phyloP scores from a whole-genome alignment of 2,329 filamentous ascomycete genomes.

The Teratosphaeria pseudoeucalypti region DNA sequence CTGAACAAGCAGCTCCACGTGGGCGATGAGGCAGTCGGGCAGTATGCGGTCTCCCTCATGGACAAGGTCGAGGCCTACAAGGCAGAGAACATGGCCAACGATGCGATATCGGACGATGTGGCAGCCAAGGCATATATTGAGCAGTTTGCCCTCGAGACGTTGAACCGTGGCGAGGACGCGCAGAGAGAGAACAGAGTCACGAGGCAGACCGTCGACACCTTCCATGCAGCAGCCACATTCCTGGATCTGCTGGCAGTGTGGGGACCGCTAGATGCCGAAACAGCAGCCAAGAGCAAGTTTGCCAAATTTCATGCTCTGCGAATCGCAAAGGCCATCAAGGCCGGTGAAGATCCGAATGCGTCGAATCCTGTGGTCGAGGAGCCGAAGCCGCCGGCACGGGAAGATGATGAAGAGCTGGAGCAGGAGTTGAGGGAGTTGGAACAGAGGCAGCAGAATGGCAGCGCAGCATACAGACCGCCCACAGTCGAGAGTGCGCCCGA shows the following conservation, averaged over 20 bases:
- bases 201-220: constrained; percentile 86
- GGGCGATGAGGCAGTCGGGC: constrained; percentile 63
- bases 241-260: constrained; percentile 81
- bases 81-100: constrained; percentile 61
- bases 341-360: constrained; percentile 83
- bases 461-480: constrained; percentile 30
- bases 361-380: constrained; percentile 65
- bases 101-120: constrained; percentile 74
- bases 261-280: constrained; percentile 64
- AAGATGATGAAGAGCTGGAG: constrained; percentile 17
- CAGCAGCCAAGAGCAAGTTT: constrained; percentile 80
- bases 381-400: constrained; percentile 10
- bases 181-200: constrained; percentile 55
- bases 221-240: constrained; percentile 85
- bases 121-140: constrained; percentile 88
- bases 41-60: constrained; percentile 76
- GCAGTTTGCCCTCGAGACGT: constrained; percentile 83
- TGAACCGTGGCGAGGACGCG: constrained; percentile 71
- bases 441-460: not conserved
- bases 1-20: constrained; percentile 70
- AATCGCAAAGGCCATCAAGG: constrained; percentile 82
- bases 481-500: constrained; percentile 53
- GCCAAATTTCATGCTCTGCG: constrained; percentile 91
- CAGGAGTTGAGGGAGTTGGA: constrained; percentile 14
- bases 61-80: constrained; percentile 83